phyloP scores from a whole-genome alignment of 2,329 filamentous ascomycete species.

The Fusarium fracticaudum region DNA sequence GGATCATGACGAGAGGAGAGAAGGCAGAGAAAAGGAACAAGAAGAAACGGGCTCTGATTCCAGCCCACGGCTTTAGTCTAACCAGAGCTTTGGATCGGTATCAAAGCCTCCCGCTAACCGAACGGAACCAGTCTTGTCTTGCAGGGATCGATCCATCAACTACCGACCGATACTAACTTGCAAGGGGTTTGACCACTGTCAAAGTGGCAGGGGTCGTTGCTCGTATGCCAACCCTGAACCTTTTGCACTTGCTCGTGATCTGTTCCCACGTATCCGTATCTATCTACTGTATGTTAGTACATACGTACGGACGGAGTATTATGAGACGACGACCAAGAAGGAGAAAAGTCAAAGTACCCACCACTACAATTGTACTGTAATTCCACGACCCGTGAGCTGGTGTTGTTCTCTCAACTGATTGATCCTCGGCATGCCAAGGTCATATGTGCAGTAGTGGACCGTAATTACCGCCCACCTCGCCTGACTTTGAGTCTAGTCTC shows the following conservation, averaged over 20 bases:
- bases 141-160: constrained; percentile 4
- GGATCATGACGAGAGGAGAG: not conserved
- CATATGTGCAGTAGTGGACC: not conserved
- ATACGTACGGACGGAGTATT: not conserved
- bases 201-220: not conserved
- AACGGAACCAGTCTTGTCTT: not conserved
- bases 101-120: constrained; percentile 13
- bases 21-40: not conserved
- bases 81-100: constrained; percentile 11
- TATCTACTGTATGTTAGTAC: too few species aligned
- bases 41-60: not conserved
- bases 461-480: not conserved
- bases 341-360: not conserved
- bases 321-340: not conserved
- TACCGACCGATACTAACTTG: constrained; percentile 9
- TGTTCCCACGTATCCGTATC: not conserved
- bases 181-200: not conserved
- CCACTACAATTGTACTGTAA: not conserved
- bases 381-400: not conserved
- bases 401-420: not conserved
- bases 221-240: constrained; percentile 9
- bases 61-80: constrained; percentile 12
- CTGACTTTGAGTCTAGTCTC: not conserved
- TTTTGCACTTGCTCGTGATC: constrained; percentile 11
- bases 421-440: constrained; percentile 1